Base-by-base conservation (phyloP, 2,329 filamentous ascomycete species). In the Cladosporium sp. region DNA sequence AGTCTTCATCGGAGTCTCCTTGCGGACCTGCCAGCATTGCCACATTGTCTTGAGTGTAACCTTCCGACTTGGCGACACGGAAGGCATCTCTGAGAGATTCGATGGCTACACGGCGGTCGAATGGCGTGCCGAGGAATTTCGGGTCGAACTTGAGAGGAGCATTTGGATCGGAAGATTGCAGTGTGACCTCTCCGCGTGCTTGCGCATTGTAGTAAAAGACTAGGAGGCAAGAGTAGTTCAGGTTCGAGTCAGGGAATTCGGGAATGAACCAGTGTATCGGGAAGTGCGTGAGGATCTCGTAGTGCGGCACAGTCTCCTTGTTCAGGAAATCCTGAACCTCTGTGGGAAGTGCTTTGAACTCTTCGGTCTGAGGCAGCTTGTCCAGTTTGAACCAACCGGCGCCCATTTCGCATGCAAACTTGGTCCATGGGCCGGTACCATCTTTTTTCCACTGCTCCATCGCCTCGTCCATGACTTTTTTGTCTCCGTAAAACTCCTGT, bases 301-400 rank as follows among this genome's bases (percentile, higher is more conserved):
- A 88, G 57, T 84, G 81, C 0, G 88, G 87, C 2, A 89, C 79
- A 0, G 83, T 86, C 16, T 81, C 77, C 23, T 78, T 78, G 51
- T 71, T 73, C 0, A 89, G 72, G 66, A 80, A 83, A 0, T 75
- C 72, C 69, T 84, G 80, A 11, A 80, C 76, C 0, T 76, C 64
- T 0, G 68, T 63, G 0, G 84, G 81, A 0, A 89, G 77, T 1
- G 74, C 79, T 48, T 81, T 73, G 71, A 86, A 88, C 69, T 89
- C 84, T 0, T 78, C 68, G 0, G 78, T 79, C 75, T 7, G 76
- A 65, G 48, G 53, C 18, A 68, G 51, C 13, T 66, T 59, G 28
- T 66, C 48, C 11, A 63, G 57, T 77, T 82, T 81, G 69, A 81
- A 76, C 73, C 75, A 83, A 11, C 77, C 80, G 26, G 74, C 70